These are phyloP conservation scores for Rubus parviflorus DNA, from an alignment of 306 rosid species.

Conservation along the genomic window DNA sequence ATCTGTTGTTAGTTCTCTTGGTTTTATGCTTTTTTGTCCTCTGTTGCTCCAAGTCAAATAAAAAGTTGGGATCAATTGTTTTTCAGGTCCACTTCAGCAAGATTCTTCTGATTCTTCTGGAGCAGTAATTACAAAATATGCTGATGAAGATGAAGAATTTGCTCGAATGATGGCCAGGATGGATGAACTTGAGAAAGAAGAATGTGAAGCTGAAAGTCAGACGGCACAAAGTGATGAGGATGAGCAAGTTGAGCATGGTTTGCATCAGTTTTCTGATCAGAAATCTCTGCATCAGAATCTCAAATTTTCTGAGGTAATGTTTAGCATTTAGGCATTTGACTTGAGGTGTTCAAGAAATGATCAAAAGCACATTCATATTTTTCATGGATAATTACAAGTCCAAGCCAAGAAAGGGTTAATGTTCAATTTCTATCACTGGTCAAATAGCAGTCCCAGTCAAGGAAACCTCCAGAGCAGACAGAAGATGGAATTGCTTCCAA, in stretches of 20 bases:
- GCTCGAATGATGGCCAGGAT: conserved; percentile 50
- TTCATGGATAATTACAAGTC: conserved; percentile 14
- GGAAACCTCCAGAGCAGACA: conserved; percentile 30
- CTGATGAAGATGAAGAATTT: conserved; percentile 52
- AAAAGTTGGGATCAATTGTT: conserved; percentile 9
- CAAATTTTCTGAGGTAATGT: conserved; percentile 45
- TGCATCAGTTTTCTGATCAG: conserved; percentile 37
- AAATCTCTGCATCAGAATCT: conserved; percentile 32
- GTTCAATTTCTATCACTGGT: conserved; percentile 26
- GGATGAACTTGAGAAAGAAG: conserved; percentile 83
- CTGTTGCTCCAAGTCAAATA: background rate
- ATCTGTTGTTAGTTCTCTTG: background rate
- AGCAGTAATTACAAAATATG: conserved; percentile 27
- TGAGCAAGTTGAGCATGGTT: conserved; percentile 37
- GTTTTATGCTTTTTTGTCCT: background rate
- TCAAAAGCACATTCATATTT: conserved; percentile 13
- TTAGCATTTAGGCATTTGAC: conserved; percentile 28
- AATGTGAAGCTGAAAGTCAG: conserved; percentile 61
- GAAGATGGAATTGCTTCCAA: conserved; percentile 18
- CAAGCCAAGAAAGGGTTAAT: background rate
- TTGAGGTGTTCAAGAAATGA: conserved; percentile 28
- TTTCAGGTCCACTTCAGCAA: conserved; percentile 44
- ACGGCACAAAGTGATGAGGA: conserved; percentile 43
- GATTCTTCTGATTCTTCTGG: conserved; percentile 33
- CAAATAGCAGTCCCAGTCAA: conserved; percentile 36